Evolutionary conservation across 371 early-diverging fungal species (phyloP), one percentile per base, ranked within the genome.

Genomic region (Mucor mucedo): DNA sequence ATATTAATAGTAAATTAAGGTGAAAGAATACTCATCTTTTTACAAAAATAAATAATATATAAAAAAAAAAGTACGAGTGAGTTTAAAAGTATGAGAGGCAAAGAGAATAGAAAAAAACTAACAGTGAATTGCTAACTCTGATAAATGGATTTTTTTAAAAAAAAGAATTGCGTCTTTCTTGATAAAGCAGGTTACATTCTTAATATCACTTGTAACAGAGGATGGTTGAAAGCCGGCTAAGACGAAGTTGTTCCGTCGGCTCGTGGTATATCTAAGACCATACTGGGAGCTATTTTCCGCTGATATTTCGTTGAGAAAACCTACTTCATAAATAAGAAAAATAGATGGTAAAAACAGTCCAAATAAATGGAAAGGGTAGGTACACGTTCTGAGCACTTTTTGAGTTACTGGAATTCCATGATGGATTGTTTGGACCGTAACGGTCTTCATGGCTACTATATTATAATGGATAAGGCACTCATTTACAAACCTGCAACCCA

Each of bases 241-340:
- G 44, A 14, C n/a, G 13, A 44, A 21, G 21, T 44, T 44, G 44
- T 44, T 44, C 44, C n/a, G 44, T 44, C 0, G 44, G 44, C 44
- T 14, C 44, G 14, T 2, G 11, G 44, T 44, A 44, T 44, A 44
- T 44, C 44, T 2, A 44, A 14, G 16, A 52, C 53, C 52, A 29
- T 52, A 21, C 30, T 60, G 14, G 60, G 52, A 21, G 52, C 42
- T 21, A 52, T 60, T 10, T 52, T 42, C 7, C 49, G 27, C 49
- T n/a, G 47, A 58, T 58, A 38, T 58, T 33, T 35, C 35, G 28
- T n/a, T 58, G 16, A 52, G 35, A 35, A 52, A 52, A n/a, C 53
- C 35, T 33, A 48, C 33, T 27, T 49, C 29, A 49, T 29, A 58
- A 58, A 58, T n/a, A 58, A 58, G 44, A 16, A 58, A 58, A 58